Conservation (phyloP, 2,329 filamentous ascomycete species). For the Trichoderma sp. region DNA sequence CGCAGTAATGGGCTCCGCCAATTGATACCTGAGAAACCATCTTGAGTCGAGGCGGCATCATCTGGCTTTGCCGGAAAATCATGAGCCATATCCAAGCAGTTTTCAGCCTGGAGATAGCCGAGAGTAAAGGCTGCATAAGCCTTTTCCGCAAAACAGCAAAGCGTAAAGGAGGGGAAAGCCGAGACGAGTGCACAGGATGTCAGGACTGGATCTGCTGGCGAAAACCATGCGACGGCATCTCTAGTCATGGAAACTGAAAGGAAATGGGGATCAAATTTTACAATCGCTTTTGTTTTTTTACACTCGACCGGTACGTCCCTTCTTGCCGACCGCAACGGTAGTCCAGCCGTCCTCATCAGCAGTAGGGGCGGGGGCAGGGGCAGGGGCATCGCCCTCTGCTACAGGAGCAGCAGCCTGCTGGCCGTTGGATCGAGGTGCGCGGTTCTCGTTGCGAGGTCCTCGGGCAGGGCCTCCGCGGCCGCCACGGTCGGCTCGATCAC, state of each 20-base stretch:
- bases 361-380: slow-evolving; percentile 45
- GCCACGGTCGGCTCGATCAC: slow-evolving; percentile 45
- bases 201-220: slow-evolving; percentile 33
- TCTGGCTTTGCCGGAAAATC: background rate
- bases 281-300: slow-evolving; percentile 39
- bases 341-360: slow-evolving; percentile 68
- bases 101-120: slow-evolving; percentile 20
- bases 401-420: slow-evolving; percentile 41
- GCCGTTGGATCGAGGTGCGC: slow-evolving; percentile 55
- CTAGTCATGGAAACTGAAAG: slow-evolving; percentile 43
- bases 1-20: slow-evolving; percentile 1
- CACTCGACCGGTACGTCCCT: slow-evolving; percentile 44
- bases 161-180: slow-evolving; percentile 5
- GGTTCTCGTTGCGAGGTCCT: slow-evolving; percentile 50
- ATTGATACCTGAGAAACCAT: background rate
- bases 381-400: slow-evolving; percentile 45
- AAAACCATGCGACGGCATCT: slow-evolving; percentile 41
- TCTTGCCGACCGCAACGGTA: slow-evolving; percentile 50
- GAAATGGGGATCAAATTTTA: slow-evolving; percentile 43
- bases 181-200: slow-evolving; percentile 26
- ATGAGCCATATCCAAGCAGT: slow-evolving; percentile 29
- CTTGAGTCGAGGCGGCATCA: slow-evolving; percentile 3
- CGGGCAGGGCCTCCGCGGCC: slow-evolving; percentile 48
- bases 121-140: slow-evolving; percentile 7
- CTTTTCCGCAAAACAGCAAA: slow-evolving; percentile 10